Evolutionary conservation across 2,329 filamentous ascomycete species (phyloP).

Genomic region (Pseudogymnoascus sp.): DNA sequence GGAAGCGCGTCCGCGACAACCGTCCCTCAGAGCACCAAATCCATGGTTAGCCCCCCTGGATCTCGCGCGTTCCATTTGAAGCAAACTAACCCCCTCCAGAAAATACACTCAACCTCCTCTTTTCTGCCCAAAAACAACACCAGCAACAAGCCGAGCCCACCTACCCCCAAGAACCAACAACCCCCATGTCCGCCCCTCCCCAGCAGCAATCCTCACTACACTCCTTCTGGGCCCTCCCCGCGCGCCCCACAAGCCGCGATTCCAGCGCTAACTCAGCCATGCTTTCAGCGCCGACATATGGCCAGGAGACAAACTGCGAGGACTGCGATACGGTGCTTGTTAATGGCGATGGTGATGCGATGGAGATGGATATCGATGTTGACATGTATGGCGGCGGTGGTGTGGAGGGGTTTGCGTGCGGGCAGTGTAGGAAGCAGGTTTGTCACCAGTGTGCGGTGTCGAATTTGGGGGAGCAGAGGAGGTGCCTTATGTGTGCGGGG

Average conservation of each 20-base stretch:
- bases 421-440: constrained; percentile 44
- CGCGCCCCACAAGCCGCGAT: constrained; percentile 16
- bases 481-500: constrained; percentile 45
- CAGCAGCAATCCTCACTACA: constrained; percentile 45
- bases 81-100: constrained; percentile 25
- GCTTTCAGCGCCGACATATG: constrained; percentile 16
- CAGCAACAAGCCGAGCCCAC: constrained; percentile 15
- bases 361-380: constrained; percentile 35
- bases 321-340: constrained; percentile 39
- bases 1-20: constrained; percentile 52
- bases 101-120: constrained; percentile 51
- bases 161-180: constrained; percentile 13
- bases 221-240: constrained; percentile 50
- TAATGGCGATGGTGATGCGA: constrained; percentile 21
- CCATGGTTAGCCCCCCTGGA: constrained; percentile 38
- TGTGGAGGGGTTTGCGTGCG: constrained; percentile 32
- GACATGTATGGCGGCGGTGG: constrained; percentile 32
- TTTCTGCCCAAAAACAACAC: constrained; percentile 41
- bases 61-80: neutral
- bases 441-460: constrained; percentile 53
- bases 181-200: constrained; percentile 15
- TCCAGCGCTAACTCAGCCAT: constrained; percentile 20
- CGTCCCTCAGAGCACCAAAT: constrained; percentile 48
- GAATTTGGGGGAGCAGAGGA: constrained; percentile 44
- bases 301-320: constrained; percentile 38